Evolutionary conservation across 2,329 filamentous ascomycete species (phyloP).

Genomic region (Hypoxylon sp.): DNA sequence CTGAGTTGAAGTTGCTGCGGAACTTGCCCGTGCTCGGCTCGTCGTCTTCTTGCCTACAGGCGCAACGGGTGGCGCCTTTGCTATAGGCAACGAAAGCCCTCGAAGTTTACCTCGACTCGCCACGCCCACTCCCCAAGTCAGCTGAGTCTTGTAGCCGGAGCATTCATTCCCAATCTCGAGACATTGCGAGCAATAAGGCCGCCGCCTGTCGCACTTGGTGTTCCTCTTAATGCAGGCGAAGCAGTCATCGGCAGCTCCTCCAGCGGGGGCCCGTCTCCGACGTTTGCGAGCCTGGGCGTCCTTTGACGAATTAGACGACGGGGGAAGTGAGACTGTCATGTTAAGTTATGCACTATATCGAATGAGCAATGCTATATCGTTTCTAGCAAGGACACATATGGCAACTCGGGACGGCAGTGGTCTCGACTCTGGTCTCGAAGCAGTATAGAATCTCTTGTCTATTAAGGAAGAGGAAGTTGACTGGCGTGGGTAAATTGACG

Average conservation of each 20-base stretch:
- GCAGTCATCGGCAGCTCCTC: slow-evolving; percentile 93
- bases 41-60: slow-evolving; percentile 65
- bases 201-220: slow-evolving; percentile 88
- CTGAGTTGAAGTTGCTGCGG: slow-evolving; percentile 57
- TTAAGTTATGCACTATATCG: slow-evolving; percentile 47
- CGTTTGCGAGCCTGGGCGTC: slow-evolving; percentile 75
- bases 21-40: slow-evolving; percentile 63
- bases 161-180: slow-evolving; percentile 93
- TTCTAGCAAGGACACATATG: slow-evolving; percentile 48
- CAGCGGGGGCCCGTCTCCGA: slow-evolving; percentile 88
- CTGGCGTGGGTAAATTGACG: slow-evolving; percentile 60
- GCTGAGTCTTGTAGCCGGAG: slow-evolving; percentile 94
- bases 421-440: slow-evolving; percentile 49
- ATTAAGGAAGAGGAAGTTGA: slow-evolving; percentile 55
- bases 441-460: slow-evolving; percentile 51
- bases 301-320: slow-evolving; percentile 63
- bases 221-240: slow-evolving; percentile 90
- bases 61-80: slow-evolving; percentile 70
- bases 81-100: slow-evolving; percentile 82
- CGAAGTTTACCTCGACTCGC: slow-evolving; percentile 95
- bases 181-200: slow-evolving; percentile 96
- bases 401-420: slow-evolving; percentile 45
- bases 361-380: slow-evolving; percentile 46
- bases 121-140: slow-evolving; percentile 97
- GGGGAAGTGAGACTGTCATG: slow-evolving; percentile 67